Percentiles rank a stretch among this genome's conserved stretches.
Evolutionary conservation across 495 filamentous ascomycete genomes (phyloP).

Genomic region (Penicillium argentinense): DNA sequence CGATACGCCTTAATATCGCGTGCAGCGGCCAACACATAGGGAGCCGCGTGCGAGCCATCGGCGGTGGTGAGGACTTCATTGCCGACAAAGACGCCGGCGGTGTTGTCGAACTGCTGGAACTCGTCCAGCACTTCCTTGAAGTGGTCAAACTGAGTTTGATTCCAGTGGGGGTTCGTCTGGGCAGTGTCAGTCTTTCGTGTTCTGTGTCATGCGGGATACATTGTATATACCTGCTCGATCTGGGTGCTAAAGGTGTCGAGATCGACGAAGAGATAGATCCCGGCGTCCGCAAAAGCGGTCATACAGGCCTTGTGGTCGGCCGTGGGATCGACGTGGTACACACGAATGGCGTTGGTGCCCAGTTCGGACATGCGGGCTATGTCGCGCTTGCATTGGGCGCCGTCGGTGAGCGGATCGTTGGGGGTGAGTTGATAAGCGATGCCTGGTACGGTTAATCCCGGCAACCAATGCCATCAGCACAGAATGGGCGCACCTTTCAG

Average conservation of each 20-base stretch:
- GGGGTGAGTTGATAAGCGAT: slow-evolving; percentile 68
- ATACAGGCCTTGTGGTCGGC: slow-evolving; percentile 75
- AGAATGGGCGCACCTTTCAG: slow-evolving; percentile 61
- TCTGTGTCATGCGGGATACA: neutral
- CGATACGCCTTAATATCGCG: slow-evolving; percentile 83
- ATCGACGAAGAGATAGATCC: slow-evolving; percentile 82
- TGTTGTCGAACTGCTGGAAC: slow-evolving; percentile 77
- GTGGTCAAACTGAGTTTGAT: slow-evolving; percentile 60
- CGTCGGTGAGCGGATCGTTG: slow-evolving; percentile 74
- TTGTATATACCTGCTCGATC: slow-evolving; percentile 64
- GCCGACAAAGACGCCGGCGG: slow-evolving; percentile 79
- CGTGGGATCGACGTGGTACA: slow-evolving; percentile 79
- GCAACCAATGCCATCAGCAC: neutral
- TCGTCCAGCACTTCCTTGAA: slow-evolving; percentile 74
- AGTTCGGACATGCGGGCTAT: slow-evolving; percentile 74
- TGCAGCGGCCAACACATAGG: slow-evolving; percentile 78
- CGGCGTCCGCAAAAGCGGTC: slow-evolving; percentile 63
- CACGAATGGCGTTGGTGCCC: slow-evolving; percentile 81
- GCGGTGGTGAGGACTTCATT: slow-evolving; percentile 72
- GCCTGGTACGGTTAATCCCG: slow-evolving; percentile 43
- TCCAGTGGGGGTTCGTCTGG: slow-evolving; percentile 59
- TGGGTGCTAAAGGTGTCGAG: slow-evolving; percentile 80
- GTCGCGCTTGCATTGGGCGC: slow-evolving; percentile 76
- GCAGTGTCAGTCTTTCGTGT: slow-evolving; percentile 1
- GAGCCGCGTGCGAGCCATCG: slow-evolving; percentile 65